phyloP scores from a whole-genome alignment of 257 asterid genomes.

The Echium plantagineum region DNA sequence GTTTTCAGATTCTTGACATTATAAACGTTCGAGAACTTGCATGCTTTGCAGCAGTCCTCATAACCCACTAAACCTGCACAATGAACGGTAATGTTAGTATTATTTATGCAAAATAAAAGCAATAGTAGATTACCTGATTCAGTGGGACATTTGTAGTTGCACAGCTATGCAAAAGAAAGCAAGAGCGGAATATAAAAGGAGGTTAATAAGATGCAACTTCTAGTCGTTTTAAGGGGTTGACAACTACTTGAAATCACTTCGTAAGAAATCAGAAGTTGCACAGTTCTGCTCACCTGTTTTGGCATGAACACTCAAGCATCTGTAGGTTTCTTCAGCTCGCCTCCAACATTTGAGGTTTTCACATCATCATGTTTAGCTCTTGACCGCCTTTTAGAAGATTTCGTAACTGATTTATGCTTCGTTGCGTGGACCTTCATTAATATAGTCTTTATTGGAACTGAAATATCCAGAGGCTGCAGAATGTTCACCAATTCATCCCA shows the following conservation, averaged over 20 bases:
- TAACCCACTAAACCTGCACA: no score
- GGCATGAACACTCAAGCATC: not conserved
- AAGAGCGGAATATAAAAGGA: no score
- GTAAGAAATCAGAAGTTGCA: not conserved
- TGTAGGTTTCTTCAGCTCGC: not conserved
- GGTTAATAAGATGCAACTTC: not conserved
- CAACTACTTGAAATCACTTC: not conserved
- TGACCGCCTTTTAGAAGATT: constrained; percentile 13
- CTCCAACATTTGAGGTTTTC: not conserved
- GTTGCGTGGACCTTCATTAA: constrained; percentile 35
- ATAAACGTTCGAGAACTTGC: no score
- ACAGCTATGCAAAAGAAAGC: no score
- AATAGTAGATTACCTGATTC: not conserved
- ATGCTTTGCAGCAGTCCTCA: no score
- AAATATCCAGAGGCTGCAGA: constrained; percentile 48
- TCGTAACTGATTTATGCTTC: constrained; percentile 26
- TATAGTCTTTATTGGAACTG: constrained; percentile 40
- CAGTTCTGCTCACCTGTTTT: not conserved
- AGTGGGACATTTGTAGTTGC: not conserved
- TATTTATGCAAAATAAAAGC: no score
- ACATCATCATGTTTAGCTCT: not conserved
- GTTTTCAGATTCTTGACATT: no score
- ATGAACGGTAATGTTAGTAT: not conserved
- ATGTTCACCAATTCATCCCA: constrained; percentile 44
- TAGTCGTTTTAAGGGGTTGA: not conserved